These are phyloP conservation scores for Phenoliferia sp. DNA, from an alignment of 1,284 basidiomycete species.

Conservation along the genomic window DNA sequence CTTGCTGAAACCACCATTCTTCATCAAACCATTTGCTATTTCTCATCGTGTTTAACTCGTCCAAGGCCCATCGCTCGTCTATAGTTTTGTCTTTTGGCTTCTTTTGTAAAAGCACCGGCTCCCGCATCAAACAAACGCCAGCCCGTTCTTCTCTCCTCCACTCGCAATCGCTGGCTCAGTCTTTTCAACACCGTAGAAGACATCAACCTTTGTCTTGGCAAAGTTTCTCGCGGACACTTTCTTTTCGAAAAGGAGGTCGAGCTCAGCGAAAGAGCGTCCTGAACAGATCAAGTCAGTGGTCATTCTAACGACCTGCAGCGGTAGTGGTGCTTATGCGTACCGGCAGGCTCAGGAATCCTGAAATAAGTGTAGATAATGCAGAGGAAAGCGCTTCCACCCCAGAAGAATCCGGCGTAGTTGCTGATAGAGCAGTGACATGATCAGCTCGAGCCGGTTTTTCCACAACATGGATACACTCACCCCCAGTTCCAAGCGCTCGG, in stretches of 20 bases:
- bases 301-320: neutral
- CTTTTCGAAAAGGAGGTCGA: neutral
- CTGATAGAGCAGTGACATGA: neutral
- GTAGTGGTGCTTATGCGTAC: neutral
- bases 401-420: constrained; percentile 2
- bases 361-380: constrained; percentile 2
- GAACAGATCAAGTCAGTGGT: neutral
- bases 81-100: no score
- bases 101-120: no score
- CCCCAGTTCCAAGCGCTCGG: neutral
- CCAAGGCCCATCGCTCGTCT: no score
- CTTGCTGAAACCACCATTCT: no score
- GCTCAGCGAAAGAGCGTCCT: neutral
- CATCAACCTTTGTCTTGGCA: neutral
- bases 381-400: neutral
- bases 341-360: neutral
- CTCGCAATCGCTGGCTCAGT: no score
- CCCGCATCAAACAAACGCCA: no score
- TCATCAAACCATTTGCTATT: no score
- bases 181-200: neutral
- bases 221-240: neutral
- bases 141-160: no score
- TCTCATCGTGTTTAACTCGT: no score
- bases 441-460: neutral
- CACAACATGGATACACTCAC: neutral